Evolutionary conservation across 129 eudicot species (phyloP).

Genomic region (Deinandra increscens): DNA sequence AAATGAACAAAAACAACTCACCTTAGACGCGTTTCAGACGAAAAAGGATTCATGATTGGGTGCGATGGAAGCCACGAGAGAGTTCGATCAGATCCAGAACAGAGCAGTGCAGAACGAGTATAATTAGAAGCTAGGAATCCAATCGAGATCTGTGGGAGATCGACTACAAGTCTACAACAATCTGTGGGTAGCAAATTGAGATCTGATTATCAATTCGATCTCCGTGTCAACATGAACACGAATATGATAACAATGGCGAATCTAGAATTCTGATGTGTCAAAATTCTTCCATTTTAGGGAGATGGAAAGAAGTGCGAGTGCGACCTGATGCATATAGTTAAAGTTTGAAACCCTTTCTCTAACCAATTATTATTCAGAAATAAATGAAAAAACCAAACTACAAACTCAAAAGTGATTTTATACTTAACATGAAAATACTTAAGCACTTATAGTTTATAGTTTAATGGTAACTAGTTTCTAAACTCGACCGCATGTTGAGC

Average conservation of each 20-base stretch:
- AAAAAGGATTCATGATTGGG: constrained; percentile 89
- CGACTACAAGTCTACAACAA: constrained; percentile 7
- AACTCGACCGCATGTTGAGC: no score
- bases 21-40: constrained; percentile 91
- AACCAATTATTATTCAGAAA: no score
- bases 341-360: neutral
- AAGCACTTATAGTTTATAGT: no score
- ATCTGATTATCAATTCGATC: constrained; percentile 23
- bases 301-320: constrained; percentile 13
- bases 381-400: no score
- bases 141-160: constrained; percentile 32
- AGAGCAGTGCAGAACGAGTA: constrained; percentile 11
- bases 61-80: constrained; percentile 39
- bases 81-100: constrained; percentile 56
- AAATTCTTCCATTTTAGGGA: constrained; percentile 7
- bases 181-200: constrained; percentile 20
- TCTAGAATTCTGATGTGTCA: constrained; percentile 2
- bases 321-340: neutral
- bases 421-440: no score
- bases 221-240: constrained; percentile 6
- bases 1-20: constrained; percentile 26
- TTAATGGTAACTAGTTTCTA: no score
- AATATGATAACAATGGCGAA: constrained; percentile 18
- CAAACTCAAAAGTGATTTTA: no score
- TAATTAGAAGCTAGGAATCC: constrained; percentile 11